Base-by-base conservation (phyloP, 2,329 filamentous ascomycete species). In the Mollisiaceae sp. region DNA sequence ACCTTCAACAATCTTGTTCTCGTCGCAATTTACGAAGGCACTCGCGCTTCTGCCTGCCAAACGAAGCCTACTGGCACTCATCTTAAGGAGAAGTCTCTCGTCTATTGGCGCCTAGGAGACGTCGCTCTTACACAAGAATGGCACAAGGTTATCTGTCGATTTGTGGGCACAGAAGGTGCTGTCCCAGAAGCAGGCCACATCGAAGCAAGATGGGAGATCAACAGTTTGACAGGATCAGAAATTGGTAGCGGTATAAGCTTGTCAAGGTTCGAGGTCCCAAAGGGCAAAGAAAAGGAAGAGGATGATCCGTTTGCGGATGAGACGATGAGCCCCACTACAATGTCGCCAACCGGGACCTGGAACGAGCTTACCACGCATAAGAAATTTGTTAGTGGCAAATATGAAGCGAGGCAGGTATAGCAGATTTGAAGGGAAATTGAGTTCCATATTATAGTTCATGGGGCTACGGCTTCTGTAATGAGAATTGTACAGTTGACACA, bases 1-100 rank as follows among this genome's bases (percentile, higher is more conserved):
- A 85, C 81, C 1, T 78, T 93, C 47, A 90, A 89, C 72, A 97
- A 97, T 72, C 83, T 97, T 27, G 84, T 91, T 6, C 82, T 96
- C 32, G 83, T 92, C 18, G 86, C 90, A 36, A 87, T 86, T 0
- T 90, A 96, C 70, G 89, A 92, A 52, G 89, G 90, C 43, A 82
- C 81, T 11, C 85, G 83, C 69, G 87, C 91, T 0, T 84, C 81
- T 4, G 84, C 85, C 18, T 92, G 89, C 63, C 91, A 93, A 77
- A 92, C 89, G 15, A 94, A 94, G 75, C 92, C 92, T 0, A 81
- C 86, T 0, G 92, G 92, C n/a, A 93, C 87, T 0, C 93, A 94
- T 74, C 82, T 91, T 24, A 90, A 90, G 72, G 91, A 94, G 54
- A 90, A 90, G 73, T 88, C 89, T 55, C 75, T 93, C 27, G 88